These are phyloP conservation scores for Diospyros kaki DNA, from an alignment of 148 eudicot genomes.

Conservation along the genomic window DNA sequence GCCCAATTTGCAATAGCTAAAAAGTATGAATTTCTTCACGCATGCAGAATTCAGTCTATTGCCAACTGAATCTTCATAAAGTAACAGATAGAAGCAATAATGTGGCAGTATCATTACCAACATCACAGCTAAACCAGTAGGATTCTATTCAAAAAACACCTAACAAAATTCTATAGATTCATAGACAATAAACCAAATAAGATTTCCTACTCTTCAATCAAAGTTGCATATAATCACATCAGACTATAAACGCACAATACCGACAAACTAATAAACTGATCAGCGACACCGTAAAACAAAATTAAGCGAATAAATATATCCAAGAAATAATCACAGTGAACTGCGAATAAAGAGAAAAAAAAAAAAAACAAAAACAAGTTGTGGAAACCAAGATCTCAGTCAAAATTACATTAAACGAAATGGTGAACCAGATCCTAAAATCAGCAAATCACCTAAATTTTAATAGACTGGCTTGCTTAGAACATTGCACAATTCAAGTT, in stretches of 20 bases:
- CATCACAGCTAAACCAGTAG: not conserved
- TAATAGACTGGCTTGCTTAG: not conserved
- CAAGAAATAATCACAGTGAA: not conserved
- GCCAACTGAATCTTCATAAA: too few relatives aligned
- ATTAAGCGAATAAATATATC: not conserved
- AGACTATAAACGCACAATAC: not conserved
- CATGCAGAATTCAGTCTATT: not conserved
- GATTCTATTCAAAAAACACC: not conserved
- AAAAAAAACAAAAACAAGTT: not conserved
- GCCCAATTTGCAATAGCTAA: not conserved
- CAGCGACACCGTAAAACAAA: not conserved
- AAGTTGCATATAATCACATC: too few relatives aligned
- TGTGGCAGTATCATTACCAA: not conserved
- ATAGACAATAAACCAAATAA: too few relatives aligned
- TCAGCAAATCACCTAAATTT: not conserved
- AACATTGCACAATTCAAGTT: not conserved
- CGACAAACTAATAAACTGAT: not conserved
- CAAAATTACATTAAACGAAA: not conserved
- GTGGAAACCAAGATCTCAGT: slow-evolving; percentile 1
- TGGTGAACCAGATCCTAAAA: not conserved
- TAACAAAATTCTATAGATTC: not conserved
- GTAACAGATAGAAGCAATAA: too few relatives aligned
- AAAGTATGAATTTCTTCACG: not conserved
- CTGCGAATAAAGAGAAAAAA: not conserved
- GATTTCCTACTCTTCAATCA: too few relatives aligned